Base-by-base conservation (phyloP, 2,329 filamentous ascomycete genomes). In the Colletotrichum musae region DNA sequence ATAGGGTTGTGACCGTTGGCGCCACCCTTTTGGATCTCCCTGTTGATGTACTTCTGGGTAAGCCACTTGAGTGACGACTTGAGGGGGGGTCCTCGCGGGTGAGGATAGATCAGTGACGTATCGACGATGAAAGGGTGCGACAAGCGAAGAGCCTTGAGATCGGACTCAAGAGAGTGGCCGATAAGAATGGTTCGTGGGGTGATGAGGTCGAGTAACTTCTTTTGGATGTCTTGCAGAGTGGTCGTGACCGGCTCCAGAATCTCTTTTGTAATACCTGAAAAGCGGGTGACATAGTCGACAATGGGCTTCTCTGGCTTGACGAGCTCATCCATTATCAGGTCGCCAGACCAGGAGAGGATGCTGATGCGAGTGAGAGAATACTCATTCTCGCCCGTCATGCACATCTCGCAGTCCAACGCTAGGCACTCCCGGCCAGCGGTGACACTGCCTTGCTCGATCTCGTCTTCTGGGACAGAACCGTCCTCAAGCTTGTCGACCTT, bases 321-420 rank as follows among this genome's bases (percentile, higher is more conserved):
- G 13, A 98, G 88, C 81, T 97, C 93, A 78, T 99, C 96, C 59
- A 98, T 82, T 16, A 97, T 85, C 10, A 93, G 88, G 41, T 90
- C 88, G 57, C 95, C 95, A 73, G 94, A 89, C 95, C 96, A 99
- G 70, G 90, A 85, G 7, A 99, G 84, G 47, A 98, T 80, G 77
- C 94, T 98, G 77, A 98, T 92, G 65, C 96, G 91, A 2, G 96
- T 97, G 51, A 99, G 89, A 43, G 95, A 94, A 72, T 92, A 94
- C 72, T 93, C 89, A 56, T 90, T 90, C 70, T 92, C 90, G 69
- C 91, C 93, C 2, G 94, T 97, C 82, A 94, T 91, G 78, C 95
- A 97, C 96, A 99, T 99, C 81, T 99, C 96, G 81, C 96, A 99
- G 78, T 99, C 96, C 63, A 99, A 85, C 1, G 94, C 92, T 57